Evolutionary conservation across 768 basidiomycete genomes (phyloP).

Genomic region (Boletus vinaceobasis): DNA sequence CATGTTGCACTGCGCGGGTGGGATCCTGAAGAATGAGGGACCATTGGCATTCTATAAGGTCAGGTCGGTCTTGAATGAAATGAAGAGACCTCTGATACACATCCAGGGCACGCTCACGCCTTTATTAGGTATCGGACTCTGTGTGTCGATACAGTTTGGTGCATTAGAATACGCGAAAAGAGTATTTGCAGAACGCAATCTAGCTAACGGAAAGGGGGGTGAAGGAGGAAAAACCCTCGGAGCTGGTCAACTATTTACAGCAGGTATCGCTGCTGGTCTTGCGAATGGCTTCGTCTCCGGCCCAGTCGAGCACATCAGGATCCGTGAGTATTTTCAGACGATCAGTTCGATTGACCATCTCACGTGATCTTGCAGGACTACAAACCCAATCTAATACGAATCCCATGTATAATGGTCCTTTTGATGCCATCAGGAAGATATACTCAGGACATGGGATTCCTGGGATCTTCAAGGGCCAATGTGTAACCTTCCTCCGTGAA

Average conservation of each 20-base stretch:
- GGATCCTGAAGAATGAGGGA: constrained; percentile 87
- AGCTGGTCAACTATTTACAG: constrained; percentile 61
- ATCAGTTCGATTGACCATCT: background rate
- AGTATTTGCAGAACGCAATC: constrained; percentile 64
- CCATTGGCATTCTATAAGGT: constrained; percentile 96
- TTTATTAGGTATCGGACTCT: constrained; percentile 86
- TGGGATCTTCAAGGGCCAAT: constrained; percentile 92
- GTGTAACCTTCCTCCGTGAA: constrained; percentile 82
- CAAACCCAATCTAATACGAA: constrained; percentile 85
- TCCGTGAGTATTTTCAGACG: constrained; percentile 33
- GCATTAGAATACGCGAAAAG: constrained; percentile 86
- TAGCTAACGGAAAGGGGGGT: constrained; percentile 56
- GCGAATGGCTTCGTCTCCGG: constrained; percentile 92
- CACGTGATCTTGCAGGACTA: constrained; percentile 51
- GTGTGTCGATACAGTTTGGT: constrained; percentile 95
- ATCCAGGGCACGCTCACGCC: constrained; percentile 85
- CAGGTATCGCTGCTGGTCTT: constrained; percentile 84
- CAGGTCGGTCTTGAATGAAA: constrained; percentile 1
- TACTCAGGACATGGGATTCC: constrained; percentile 68
- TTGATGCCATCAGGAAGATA: constrained; percentile 86
- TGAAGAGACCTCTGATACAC: constrained; percentile 1
- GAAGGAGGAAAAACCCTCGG: constrained; percentile 59
- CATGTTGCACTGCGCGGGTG: constrained; percentile 87
- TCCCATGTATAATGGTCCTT: constrained; percentile 77
- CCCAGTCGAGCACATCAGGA: constrained; percentile 97